phyloP scores from a whole-genome alignment of 768 basidiomycete species.

The Leccinellum rugosiceps region DNA sequence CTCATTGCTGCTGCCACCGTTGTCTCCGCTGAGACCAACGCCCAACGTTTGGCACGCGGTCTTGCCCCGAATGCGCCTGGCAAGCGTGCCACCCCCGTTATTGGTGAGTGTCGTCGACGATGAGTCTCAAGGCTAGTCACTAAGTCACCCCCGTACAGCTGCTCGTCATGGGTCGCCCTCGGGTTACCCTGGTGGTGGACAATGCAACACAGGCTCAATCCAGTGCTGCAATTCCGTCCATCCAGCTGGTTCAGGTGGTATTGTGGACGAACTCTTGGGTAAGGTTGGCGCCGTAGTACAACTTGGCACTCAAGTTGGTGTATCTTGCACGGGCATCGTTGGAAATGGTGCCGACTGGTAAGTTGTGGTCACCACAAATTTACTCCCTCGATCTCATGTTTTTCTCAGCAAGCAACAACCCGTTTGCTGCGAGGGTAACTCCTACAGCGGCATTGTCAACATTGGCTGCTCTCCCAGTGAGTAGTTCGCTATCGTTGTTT shows the following conservation, averaged over 20 bases:
- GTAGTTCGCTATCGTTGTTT: neutral
- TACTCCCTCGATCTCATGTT: neutral
- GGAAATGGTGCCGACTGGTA: conserved; percentile 19
- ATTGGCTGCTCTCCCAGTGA: conserved; percentile 40
- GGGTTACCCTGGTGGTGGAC: conserved; percentile 11
- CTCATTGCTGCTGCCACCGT: conserved; percentile 36
- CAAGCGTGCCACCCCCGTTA: conserved; percentile 31
- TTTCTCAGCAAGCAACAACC: conserved; percentile 30
- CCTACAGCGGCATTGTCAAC: conserved; percentile 35
- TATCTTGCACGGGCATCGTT: conserved; percentile 33
- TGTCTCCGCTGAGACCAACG: conserved; percentile 50
- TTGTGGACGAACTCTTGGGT: rapidly evolving
- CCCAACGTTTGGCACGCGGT: conserved; percentile 51
- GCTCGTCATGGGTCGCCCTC: conserved; percentile 40
- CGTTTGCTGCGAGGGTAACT: conserved; percentile 40
- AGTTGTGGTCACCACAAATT: neutral
- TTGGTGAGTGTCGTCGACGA: conserved; percentile 25
- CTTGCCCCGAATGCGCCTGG: conserved; percentile 46
- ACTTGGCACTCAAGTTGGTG: conserved; percentile 13
- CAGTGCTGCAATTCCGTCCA: conserved; percentile 19
- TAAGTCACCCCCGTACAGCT: conserved; percentile 21
- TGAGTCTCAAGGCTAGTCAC: neutral
- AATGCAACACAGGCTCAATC: conserved; percentile 16
- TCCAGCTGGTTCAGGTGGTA: neutral
- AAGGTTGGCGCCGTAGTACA: rapidly evolving